These are phyloP conservation scores for Mycothermus thermophilus DNA, from an alignment of 495 filamentous ascomycete genomes.

Conservation along the genomic window DNA sequence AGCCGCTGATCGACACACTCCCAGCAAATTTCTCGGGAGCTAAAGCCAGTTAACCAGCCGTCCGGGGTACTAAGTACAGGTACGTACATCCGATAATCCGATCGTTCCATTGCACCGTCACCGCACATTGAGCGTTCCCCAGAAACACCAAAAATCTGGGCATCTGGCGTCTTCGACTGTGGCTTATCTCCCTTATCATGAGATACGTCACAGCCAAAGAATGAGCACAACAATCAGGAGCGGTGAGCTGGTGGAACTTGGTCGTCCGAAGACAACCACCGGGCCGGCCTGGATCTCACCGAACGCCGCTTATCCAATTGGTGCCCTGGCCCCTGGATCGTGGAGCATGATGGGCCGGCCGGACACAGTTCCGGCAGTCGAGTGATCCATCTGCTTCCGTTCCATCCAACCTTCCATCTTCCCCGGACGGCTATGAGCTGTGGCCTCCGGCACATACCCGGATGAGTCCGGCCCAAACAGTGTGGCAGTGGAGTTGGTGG, in stretches of 20 bases:
- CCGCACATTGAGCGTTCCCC: conserved; percentile 3
- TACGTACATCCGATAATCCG: background rate
- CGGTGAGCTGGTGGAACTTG: conserved; percentile 12
- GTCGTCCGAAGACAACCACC: conserved; percentile 13
- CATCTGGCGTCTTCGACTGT: background rate
- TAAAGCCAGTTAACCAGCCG: too few relatives aligned
- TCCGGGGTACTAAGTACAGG: too few relatives aligned
- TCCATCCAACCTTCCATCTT: too few relatives aligned
- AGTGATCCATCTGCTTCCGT: too few relatives aligned
- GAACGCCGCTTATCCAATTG: conserved; percentile 7
- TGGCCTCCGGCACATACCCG: too few relatives aligned
- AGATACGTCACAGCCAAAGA: conserved; percentile 1
- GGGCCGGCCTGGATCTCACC: conserved; percentile 4
- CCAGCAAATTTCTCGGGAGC: background rate
- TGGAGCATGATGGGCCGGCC: too few relatives aligned
- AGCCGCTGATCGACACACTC: too few relatives aligned
- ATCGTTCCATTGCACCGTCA: background rate
- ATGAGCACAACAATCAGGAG: conserved; percentile 1
- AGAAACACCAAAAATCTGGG: background rate
- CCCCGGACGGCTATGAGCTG: too few relatives aligned
- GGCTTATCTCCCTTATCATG: conserved; percentile 8
- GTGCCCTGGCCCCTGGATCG: too few relatives aligned
- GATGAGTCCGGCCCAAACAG: too few relatives aligned
- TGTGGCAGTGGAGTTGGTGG: conserved; percentile 9
- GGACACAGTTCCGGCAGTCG: too few relatives aligned